Evolutionary conservation across 257 asterid genomes (phyloP).

Genomic region (Rehmannia glutinosa): DNA sequence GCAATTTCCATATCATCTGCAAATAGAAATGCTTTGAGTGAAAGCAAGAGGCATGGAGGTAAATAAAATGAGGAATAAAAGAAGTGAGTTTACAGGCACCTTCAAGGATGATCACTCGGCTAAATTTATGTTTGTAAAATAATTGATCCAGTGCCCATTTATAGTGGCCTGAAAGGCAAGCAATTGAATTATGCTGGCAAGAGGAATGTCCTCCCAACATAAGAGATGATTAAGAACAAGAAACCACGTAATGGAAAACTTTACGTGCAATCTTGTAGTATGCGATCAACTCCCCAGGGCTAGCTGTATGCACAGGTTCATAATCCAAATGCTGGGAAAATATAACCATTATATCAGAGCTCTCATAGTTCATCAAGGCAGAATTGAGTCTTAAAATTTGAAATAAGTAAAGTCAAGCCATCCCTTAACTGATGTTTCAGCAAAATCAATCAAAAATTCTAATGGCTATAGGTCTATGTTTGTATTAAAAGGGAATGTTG

Average conservation of each 20-base stretch:
- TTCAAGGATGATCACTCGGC: slow-evolving; percentile 92
- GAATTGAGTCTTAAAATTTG: slow-evolving; percentile 14
- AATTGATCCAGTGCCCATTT: slow-evolving; percentile 98
- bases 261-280: slow-evolving; percentile 98
- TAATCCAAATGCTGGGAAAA: slow-evolving; percentile 75
- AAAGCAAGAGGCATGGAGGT: slow-evolving; percentile 20
- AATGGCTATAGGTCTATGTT: background rate
- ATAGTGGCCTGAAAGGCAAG: slow-evolving; percentile 72
- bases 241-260: slow-evolving; percentile 23
- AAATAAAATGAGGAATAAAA: slow-evolving; percentile 12
- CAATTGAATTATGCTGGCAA: slow-evolving; percentile 10
- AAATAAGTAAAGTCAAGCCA: slow-evolving; percentile 12
- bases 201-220: slow-evolving; percentile 16
- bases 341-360: slow-evolving; percentile 25
- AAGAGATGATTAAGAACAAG: slow-evolving; percentile 16
- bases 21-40: slow-evolving; percentile 27
- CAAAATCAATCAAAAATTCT: background rate
- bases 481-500: background rate
- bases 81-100: slow-evolving; percentile 43
- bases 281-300: slow-evolving; percentile 93
- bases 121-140: slow-evolving; percentile 81
- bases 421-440: slow-evolving; percentile 13
- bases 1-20: slow-evolving; percentile 99
- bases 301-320: slow-evolving; percentile 82
- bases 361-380: slow-evolving; percentile 14